phyloP scores from a whole-genome alignment of 2,329 filamentous ascomycete genomes.

The Helotiales sp. region DNA sequence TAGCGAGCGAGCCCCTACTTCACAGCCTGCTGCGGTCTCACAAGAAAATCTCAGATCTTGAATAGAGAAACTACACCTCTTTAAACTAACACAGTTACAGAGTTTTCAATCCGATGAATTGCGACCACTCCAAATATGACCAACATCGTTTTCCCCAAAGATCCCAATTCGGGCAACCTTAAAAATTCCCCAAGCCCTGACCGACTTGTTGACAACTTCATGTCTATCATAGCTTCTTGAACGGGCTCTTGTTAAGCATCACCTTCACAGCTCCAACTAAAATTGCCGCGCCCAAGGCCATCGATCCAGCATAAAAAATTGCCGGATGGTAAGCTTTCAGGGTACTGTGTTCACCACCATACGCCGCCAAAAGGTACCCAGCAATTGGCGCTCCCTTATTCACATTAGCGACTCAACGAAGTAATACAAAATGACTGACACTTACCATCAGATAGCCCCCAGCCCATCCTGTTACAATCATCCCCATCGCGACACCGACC shows the following conservation, averaged over 20 bases:
- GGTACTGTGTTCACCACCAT: constrained; percentile 55
- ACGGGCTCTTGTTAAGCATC: constrained; percentile 47
- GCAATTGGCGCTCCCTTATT: constrained; percentile 61
- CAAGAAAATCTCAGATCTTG: not conserved
- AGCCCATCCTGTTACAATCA: constrained; percentile 65
- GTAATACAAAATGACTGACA: not conserved
- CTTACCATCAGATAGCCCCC: constrained; percentile 64
- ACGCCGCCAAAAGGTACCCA: constrained; percentile 61
- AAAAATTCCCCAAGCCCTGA: not conserved
- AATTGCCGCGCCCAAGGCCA: constrained; percentile 52
- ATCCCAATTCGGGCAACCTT: too few relatives aligned
- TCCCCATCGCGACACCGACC: constrained; percentile 62
- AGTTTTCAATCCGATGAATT: too few relatives aligned
- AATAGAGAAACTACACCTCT: too few relatives aligned
- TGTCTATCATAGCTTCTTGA: constrained; percentile 46
- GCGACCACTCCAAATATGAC: too few relatives aligned
- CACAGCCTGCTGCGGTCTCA: not conserved
- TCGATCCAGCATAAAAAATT: constrained; percentile 64
- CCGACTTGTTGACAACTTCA: too few relatives aligned
- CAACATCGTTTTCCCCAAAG: too few relatives aligned
- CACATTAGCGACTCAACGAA: not conserved
- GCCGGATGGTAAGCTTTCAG: constrained; percentile 61
- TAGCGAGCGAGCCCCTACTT: not conserved
- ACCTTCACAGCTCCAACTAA: constrained; percentile 52
- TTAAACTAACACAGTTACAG: too few relatives aligned